A percentile compares a stretch with the other conserved stretches of the same genome.
Conservation (phyloP, 257 asterid species). For the Solanum etuberosum region DNA sequence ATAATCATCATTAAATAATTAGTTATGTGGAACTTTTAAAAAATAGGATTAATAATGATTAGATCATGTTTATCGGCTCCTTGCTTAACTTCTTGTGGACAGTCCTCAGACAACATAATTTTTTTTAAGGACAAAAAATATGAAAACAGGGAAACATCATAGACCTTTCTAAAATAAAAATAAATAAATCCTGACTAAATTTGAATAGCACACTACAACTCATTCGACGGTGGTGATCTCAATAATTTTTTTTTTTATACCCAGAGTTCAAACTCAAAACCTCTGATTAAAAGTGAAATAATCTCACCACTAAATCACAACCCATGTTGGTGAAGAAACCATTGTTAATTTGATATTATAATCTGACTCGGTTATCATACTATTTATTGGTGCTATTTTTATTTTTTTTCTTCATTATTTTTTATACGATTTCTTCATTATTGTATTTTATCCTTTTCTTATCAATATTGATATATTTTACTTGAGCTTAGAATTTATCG, state of each 20-base stretch:
- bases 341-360: neutral
- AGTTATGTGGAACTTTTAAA: neutral
- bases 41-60: neutral
- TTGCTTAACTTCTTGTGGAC: neutral
- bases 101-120: neutral
- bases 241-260: too few relatives aligned
- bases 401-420: neutral
- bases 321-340: neutral
- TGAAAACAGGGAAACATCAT: neutral
- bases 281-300: too few relatives aligned
- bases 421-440: too few relatives aligned
- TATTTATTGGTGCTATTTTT: too few relatives aligned
- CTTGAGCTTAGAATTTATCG: neutral
- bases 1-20: neutral
- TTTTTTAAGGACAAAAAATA: neutral
- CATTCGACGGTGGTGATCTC: fast-evolving
- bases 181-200: neutral
- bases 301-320: neutral
- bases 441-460: too few relatives aligned
- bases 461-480: too few relatives aligned
- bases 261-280: fast-evolving
- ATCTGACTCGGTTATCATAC: neutral
- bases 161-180: neutral
- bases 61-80: neutral
- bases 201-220: fast-evolving